Evolutionary conservation across 2,329 filamentous ascomycete species (phyloP), one percentile per base, ranked within the genome.

Genomic region (Cladophialophora exuberans): DNA sequence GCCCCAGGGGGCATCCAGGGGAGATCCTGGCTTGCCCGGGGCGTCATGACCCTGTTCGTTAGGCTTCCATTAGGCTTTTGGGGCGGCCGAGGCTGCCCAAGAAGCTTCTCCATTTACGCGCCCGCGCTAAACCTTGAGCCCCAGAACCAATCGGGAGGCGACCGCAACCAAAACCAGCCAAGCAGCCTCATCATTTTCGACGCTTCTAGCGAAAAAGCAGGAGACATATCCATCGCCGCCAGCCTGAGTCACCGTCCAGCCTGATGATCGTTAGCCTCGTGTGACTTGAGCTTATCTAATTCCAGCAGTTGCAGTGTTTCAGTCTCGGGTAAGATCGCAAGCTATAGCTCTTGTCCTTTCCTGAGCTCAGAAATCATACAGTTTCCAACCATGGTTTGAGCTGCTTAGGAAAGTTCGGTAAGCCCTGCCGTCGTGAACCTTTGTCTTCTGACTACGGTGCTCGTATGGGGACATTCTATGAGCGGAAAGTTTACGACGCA

Each of bases 61-160:
- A 52, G 48, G 48, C 20, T 23, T 36, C 10, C 23, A n/a, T n/a
- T n/a, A n/a, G n/a, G n/a, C n/a, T n/a, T n/a, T n/a, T n/a, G n/a
- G n/a, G n/a, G n/a, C n/a, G n/a, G n/a, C n/a, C n/a, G n/a, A n/a
- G 11, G 28, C 39, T 18, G 39, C 48, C 35, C 26, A 52, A 15
- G 25, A 38, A 33, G 43, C 51, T 47, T 54, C 42, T 54, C 43
- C 51, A 54, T 47, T 44, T 54, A 54, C 44, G 51, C 51, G 51
- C 51, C 51, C 33, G 36, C 51, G 51, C 51, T 54, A 54, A 54
- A n/a, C n/a, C n/a, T n/a, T n/a, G n/a, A n/a, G n/a, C 13, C 6
- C 6, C 3, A 31, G 30, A 38, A 22, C 50, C 39, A 52, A 46
- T 52, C 50, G 50, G 50, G 30, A 35, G 30, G 11, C 33, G 15